Percentiles rank a stretch among this genome's conserved stretches.
Conservation (phyloP, 2,329 filamentous ascomycete genomes). For the Pseudodiploospora longispora region DNA sequence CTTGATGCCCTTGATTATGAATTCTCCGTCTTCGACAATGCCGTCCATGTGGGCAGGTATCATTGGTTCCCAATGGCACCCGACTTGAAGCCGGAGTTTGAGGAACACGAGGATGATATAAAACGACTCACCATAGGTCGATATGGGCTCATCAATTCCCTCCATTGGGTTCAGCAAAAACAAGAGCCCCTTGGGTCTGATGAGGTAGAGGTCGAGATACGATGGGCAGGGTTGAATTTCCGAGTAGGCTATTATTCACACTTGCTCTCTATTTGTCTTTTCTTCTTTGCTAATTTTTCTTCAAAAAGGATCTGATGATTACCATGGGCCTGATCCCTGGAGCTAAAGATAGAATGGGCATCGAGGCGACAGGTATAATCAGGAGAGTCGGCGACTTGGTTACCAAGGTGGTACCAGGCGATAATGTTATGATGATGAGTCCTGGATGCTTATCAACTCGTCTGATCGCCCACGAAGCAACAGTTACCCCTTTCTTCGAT, state of each 20-base stretch:
- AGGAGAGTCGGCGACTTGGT: neutral
- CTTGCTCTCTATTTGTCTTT: neutral
- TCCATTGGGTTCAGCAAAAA: too few species aligned
- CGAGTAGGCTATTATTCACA: neutral
- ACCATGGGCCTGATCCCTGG: neutral
- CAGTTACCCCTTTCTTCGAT: neutral
- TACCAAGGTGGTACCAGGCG: neutral
- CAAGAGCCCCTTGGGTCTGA: neutral
- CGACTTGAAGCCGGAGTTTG: slow-evolving; percentile 7
- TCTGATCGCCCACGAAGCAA: neutral
- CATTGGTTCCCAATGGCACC: slow-evolving; percentile 10
- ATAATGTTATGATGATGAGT: neutral
- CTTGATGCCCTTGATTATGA: neutral
- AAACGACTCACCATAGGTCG: slow-evolving; percentile 1
- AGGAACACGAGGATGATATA: neutral
- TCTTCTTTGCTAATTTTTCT: neutral
- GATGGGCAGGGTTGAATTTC: neutral
- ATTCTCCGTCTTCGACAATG: neutral
- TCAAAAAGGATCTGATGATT: neutral
- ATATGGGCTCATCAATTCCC: neutral
- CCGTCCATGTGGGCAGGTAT: neutral
- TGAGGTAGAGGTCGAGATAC: neutral
- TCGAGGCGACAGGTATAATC: neutral
- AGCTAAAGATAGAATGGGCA: neutral
- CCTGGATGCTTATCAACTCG: neutral